Evolutionary conservation across 2,329 filamentous ascomycete species (phyloP).

Genomic region (Colletotrichum tofieldiae): DNA sequence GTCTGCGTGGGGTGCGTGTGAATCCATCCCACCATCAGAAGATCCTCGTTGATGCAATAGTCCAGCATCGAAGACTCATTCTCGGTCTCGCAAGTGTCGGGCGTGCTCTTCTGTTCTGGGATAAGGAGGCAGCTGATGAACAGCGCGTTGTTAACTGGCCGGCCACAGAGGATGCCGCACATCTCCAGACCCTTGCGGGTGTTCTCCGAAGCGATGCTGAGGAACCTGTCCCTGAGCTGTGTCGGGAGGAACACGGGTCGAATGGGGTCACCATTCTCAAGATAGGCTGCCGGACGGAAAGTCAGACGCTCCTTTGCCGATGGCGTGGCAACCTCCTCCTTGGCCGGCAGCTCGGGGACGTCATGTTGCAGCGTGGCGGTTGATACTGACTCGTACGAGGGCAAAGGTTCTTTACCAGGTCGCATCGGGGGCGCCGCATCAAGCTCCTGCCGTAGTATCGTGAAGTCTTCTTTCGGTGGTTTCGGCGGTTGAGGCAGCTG

Average conservation of each 20-base stretch:
- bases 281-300: slow-evolving; percentile 87
- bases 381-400: slow-evolving; percentile 24
- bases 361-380: slow-evolving; percentile 24
- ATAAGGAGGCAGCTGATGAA: slow-evolving; percentile 93
- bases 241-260: slow-evolving; percentile 90
- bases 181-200: slow-evolving; percentile 90
- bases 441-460: slow-evolving; percentile 27
- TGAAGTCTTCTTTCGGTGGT: slow-evolving; percentile 51
- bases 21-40: slow-evolving; percentile 95
- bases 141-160: slow-evolving; percentile 90
- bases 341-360: slow-evolving; percentile 55
- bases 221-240: slow-evolving; percentile 80
- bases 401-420: slow-evolving; percentile 37
- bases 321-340: slow-evolving; percentile 48
- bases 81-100: slow-evolving; percentile 94
- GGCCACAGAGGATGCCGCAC: slow-evolving; percentile 94
- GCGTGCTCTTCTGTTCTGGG: slow-evolving; percentile 89
- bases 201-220: slow-evolving; percentile 81
- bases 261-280: slow-evolving; percentile 90
- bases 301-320: slow-evolving; percentile 75
- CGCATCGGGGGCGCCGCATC: slow-evolving; percentile 34
- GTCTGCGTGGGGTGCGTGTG: slow-evolving; percentile 97
- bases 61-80: slow-evolving; percentile 90
- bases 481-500: slow-evolving; percentile 51
- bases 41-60: slow-evolving; percentile 86